Evolutionary conservation across 371 early-diverging fungal genomes (phyloP), one percentile per base, ranked within the genome.

Genomic region (Actinomortierella wolfii): DNA sequence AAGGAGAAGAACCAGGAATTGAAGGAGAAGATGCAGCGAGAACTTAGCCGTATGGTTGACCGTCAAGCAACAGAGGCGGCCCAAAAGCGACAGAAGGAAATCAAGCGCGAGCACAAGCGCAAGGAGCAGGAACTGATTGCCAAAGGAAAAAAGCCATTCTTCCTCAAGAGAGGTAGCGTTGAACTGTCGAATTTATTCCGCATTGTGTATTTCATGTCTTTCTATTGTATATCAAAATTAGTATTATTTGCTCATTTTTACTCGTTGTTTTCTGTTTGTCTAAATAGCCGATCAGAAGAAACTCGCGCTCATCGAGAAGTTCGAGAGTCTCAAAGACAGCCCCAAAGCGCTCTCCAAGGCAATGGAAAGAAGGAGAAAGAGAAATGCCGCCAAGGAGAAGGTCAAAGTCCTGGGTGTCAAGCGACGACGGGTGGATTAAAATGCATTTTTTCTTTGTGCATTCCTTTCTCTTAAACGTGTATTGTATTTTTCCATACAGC

Each of bases 101-200:
- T 94, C 28, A 78, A 86, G 56, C 82, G 90, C 34, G 87, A 89
- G 34, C 89, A 91, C 64, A 88, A 89, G 71, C 92, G 92, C 81
- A 83, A 78, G 56, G 96, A 96, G 76, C 71, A 77, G 42, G 93
- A 90, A 45, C 62, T 88, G 57, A 87, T 93, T 40, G 79, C 89
- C 68, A 78, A 89, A 68, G 96, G 96, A 56, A 95, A 96, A 79
- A 90, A 83, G 65, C 94, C 96, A 20, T 96, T 86, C 78, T 95
- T 87, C 85, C 79, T 96, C 58, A 95, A 94, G 78, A 84, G 87
- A 69, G 80, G 92, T 87, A 84, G 81, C 77, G 64, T 47, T 40
- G n/a, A n/a, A n/a, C 2, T 34, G 1, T 40, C 34, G 41, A 43
- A 9, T 18, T 53, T 11, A 25, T 1, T 45, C 18, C 51, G 11